These are phyloP conservation scores for Ascocoryne sarcoides DNA, from an alignment of 2,329 filamentous ascomycete genomes.

Conservation along the genomic window DNA sequence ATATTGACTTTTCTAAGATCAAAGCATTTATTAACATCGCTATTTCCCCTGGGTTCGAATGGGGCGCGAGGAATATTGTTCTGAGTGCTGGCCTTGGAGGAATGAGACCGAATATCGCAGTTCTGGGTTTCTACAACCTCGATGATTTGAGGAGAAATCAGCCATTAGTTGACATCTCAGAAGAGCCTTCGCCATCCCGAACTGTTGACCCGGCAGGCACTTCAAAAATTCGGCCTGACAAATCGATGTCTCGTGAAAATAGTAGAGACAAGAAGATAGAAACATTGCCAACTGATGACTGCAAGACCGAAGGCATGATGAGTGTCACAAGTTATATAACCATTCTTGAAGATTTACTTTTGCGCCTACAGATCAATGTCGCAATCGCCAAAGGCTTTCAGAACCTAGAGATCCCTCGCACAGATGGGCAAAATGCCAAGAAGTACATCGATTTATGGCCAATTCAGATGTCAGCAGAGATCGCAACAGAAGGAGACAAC, in stretches of 20 bases:
- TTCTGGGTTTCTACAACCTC: conserved; percentile 73
- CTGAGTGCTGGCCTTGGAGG: conserved; percentile 74
- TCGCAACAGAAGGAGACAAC: conserved; percentile 56
- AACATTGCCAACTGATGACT: conserved; percentile 59
- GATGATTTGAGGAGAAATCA: conserved; percentile 59
- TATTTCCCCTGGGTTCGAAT: conserved; percentile 73
- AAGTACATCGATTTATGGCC: conserved; percentile 85
- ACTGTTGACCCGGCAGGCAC: background rate
- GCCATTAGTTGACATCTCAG: conserved; percentile 49
- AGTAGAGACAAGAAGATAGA: conserved; percentile 48
- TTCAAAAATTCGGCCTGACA: background rate
- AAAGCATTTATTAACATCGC: conserved; percentile 86
- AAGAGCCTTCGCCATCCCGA: conserved; percentile 32
- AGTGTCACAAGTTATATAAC: conserved; percentile 68
- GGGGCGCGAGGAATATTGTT: conserved; percentile 77
- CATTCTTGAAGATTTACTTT: conserved; percentile 71
- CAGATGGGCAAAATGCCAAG: conserved; percentile 48
- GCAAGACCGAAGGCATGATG: conserved; percentile 59
- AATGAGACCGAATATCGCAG: conserved; percentile 82
- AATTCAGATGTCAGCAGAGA: conserved; percentile 85
- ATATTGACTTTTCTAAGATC: conserved; percentile 77
- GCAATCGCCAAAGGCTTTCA: conserved; percentile 78
- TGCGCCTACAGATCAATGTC: conserved; percentile 73
- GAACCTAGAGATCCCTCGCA: conserved; percentile 60
- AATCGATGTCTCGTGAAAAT: conserved; percentile 39